These are phyloP conservation scores for Blastocystis sp. DNA, from an alignment of 352 stramenopile species.

Conservation along the genomic window DNA sequence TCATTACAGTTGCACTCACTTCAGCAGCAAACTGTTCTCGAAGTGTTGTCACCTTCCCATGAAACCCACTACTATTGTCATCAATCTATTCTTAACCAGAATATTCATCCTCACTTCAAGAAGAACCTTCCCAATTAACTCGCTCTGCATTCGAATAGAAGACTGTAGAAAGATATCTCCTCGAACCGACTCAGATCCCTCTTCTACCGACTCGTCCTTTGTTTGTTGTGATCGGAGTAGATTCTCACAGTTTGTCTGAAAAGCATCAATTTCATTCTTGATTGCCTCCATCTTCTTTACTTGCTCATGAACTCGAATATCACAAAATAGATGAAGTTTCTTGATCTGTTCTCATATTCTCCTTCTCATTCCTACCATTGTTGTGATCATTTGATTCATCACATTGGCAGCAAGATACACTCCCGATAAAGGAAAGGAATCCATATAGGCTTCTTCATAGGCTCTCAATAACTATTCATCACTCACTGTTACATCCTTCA, in stretches of 20 bases:
- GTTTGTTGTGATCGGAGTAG: not conserved
- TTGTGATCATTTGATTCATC: slow-evolving; percentile 2
- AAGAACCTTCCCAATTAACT: slow-evolving; percentile 28
- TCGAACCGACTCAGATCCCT: not conserved
- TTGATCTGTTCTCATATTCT: not conserved
- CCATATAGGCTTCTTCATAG: slow-evolving; percentile 7
- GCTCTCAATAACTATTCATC: not conserved
- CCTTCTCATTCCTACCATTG: not conserved
- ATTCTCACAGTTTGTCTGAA: not conserved
- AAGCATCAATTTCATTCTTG: slow-evolving; percentile 13
- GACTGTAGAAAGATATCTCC: not conserved
- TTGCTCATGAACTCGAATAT: slow-evolving; percentile 27
- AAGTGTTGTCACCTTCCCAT: not conserved
- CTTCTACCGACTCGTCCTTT: not conserved
- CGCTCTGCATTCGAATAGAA: not conserved
- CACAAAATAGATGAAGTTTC: slow-evolving; percentile 10
- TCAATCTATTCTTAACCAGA: not conserved
- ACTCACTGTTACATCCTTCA: not conserved
- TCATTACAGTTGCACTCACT: not conserved
- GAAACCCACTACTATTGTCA: not conserved
- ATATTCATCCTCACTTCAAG: not conserved
- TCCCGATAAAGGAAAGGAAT: not conserved
- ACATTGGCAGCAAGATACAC: not conserved
- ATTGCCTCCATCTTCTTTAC: not conserved
- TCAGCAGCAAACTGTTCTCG: not conserved